A percentile compares a stretch with the other conserved stretches of the same genome.
Conservation (phyloP, 1,139 yeast species). For the Saccharomyces hybrid region DNA sequence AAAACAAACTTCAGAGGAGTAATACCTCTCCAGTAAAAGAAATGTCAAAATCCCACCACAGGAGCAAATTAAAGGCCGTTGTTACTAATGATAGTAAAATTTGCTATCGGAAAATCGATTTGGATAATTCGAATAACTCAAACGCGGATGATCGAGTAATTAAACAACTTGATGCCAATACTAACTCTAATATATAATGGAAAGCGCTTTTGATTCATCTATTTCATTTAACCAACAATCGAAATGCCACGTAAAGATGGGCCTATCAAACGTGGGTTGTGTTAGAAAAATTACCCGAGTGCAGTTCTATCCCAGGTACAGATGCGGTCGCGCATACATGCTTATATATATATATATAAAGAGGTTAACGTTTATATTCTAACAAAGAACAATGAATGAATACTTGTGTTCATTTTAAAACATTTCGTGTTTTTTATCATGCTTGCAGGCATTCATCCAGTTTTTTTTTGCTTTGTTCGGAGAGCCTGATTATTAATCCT, state of each 20-base stretch:
- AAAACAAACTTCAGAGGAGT: constrained; percentile 1
- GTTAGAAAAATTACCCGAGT: background rate
- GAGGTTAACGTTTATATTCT: background rate
- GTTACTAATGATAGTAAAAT: constrained; percentile 24
- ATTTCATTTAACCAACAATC: background rate
- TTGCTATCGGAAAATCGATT: constrained; percentile 19
- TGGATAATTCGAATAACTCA: background rate
- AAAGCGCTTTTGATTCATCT: background rate
- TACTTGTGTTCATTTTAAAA: background rate
- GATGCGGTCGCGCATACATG: background rate
- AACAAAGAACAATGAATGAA: background rate
- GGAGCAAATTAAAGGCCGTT: constrained; percentile 22
- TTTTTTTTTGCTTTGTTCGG: background rate
- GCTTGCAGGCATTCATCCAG: background rate
- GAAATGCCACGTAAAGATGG: background rate
- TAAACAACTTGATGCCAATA: background rate
- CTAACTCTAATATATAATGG: background rate
- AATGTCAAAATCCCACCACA: constrained; percentile 7
- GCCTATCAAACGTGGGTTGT: background rate
- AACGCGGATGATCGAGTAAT: background rate
- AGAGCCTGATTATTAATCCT: background rate
- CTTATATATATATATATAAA: background rate
- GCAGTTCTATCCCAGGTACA: background rate
- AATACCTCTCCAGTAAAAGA: constrained; percentile 1
- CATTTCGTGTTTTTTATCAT: background rate